phyloP scores from a whole-genome alignment of 495 filamentous ascomycete species.

The Neurospora sp. region DNA sequence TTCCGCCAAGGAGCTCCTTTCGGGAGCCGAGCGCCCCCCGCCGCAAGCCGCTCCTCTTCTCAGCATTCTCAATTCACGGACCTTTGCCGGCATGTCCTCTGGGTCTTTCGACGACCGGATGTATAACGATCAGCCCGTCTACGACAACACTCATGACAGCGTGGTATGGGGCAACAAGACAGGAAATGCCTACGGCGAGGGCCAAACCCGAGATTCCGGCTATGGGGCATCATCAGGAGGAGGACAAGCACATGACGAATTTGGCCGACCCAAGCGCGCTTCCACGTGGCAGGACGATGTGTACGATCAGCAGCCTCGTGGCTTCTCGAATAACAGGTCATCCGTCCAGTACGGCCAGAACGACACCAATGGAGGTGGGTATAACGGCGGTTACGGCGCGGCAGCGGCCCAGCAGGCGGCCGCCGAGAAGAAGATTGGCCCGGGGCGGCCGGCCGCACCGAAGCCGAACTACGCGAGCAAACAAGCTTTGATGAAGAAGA shows the following conservation, averaged over 20 bases:
- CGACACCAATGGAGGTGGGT: constrained; percentile 41
- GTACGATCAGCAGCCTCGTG: constrained; percentile 54
- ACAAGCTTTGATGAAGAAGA: constrained; percentile 55
- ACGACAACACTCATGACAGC: constrained; percentile 78
- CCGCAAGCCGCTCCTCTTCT: constrained; percentile 75
- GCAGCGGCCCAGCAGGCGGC: constrained; percentile 24
- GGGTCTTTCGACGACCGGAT: constrained; percentile 48
- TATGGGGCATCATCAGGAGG: constrained; percentile 16
- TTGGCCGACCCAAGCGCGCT: constrained; percentile 48
- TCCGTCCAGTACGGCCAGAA: neutral
- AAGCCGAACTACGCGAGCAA: constrained; percentile 71
- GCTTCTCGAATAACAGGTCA: constrained; percentile 15
- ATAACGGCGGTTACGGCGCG: constrained; percentile 23
- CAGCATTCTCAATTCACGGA: constrained; percentile 69
- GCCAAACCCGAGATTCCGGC: constrained; percentile 45
- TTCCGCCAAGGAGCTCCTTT: constrained; percentile 73
- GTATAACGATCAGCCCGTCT: constrained; percentile 94
- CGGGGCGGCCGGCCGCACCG: constrained; percentile 67
- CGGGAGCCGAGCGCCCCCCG: constrained; percentile 66
- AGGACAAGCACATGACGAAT: constrained; percentile 39
- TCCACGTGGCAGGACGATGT: constrained; percentile 85
- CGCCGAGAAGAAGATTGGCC: constrained; percentile 32
- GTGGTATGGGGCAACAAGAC: constrained; percentile 83
- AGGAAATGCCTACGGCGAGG: constrained; percentile 70
- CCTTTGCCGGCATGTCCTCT: constrained; percentile 58